A percentile compares a stretch with the other conserved stretches of the same genome.
phyloP scores from a whole-genome alignment of 345 rosid species.

The Camelina hispida region DNA sequence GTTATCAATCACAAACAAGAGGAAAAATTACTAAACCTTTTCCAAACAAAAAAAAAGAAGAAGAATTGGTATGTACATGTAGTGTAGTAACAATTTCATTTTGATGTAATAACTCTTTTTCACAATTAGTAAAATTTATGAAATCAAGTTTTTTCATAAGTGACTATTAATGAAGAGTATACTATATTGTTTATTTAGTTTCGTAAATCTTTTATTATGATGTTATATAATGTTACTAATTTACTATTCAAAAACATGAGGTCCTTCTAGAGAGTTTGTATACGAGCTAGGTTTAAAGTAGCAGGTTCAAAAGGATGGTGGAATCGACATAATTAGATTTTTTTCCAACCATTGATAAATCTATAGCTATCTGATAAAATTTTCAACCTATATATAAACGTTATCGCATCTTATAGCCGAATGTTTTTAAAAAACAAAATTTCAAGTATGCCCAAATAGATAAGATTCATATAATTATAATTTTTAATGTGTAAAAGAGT shows the following conservation, averaged over 20 bases:
- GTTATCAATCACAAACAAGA: background rate
- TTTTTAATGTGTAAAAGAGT: constrained; percentile 25
- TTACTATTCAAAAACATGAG: too few species aligned
- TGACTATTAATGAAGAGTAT: background rate
- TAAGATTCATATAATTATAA: constrained; percentile 16
- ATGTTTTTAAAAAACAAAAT: background rate
- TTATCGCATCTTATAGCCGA: background rate
- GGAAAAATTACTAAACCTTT: background rate
- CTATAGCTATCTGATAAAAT: background rate
- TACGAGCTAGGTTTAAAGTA: too few species aligned
- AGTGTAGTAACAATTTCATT: too few species aligned
- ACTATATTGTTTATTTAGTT: background rate
- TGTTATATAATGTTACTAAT: too few species aligned
- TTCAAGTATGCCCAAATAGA: constrained; percentile 3
- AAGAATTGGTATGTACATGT: too few species aligned
- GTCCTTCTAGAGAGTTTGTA: too few species aligned
- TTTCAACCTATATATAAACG: background rate
- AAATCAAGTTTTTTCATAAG: background rate
- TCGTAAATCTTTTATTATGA: background rate
- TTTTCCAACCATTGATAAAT: too few species aligned
- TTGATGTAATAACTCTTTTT: background rate
- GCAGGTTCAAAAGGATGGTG: too few species aligned
- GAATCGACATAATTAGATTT: too few species aligned
- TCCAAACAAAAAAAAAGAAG: too few species aligned
- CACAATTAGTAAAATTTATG: background rate